Base-by-base conservation (phyloP, 2,329 filamentous ascomycete genomes). In the Epichloe festucae region DNA sequence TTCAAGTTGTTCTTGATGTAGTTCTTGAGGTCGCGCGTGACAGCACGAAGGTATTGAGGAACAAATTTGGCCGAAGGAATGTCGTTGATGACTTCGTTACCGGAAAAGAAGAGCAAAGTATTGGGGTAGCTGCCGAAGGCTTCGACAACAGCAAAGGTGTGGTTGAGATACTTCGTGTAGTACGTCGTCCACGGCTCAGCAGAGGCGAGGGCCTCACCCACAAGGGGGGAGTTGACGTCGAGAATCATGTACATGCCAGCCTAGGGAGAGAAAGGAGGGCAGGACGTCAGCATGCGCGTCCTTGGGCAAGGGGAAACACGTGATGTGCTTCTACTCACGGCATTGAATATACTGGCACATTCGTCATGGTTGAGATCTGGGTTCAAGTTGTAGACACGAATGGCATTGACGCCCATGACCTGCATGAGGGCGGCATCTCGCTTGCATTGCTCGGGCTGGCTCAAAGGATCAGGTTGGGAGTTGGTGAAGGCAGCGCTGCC, bases 11-110 rank as follows among this genome's bases (percentile, higher is more conserved):
- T 82, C 68, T 81, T 79, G 70, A 89, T 82, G 73, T 90, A 90
- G 65, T 82, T 84, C 75, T 87, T 89, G 65, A 90, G 74, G 67
- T 90, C 86, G 62, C 86, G 83, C 46, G 84, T 89, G 56, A 88
- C 79, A 55, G 86, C 86, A 67, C 81, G 76, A 58, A 84, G 73
- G 65, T 87, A 90, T n/a, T 81, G 83, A 42, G 85, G 84, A 36
- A 79, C 81, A 50, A 66, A 67, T 50, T 73, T 68, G 56, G 79
- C 83, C 39, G 78, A 82, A 44, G 73, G 64, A 48, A 79, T 72
- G 57, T 83, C 73, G 66, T 85, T 82, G 68, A 88, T 86, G 62
- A 89, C 82, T 69, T 89, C 85, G 67, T 89, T 89, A 53, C 81
- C 85, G 45, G 84, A 82, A 73, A 89, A 89, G 77, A 85, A 89